phyloP scores from a whole-genome alignment of 495 filamentous ascomycete genomes.

The Penicillium robsamsonii region DNA sequence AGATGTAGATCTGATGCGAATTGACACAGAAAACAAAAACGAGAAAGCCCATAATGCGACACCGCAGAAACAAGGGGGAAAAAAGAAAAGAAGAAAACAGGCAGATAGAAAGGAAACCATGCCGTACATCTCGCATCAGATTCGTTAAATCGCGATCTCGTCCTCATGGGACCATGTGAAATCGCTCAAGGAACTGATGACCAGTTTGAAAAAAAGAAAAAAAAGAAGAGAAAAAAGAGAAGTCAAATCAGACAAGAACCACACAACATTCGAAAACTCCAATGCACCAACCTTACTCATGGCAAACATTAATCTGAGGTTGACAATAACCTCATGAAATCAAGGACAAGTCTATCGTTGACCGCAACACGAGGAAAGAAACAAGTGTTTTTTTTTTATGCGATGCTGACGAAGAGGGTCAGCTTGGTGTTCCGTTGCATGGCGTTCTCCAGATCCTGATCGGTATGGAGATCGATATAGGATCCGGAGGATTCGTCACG shows the following conservation, averaged over 20 bases:
- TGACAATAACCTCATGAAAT: constrained; percentile 14
- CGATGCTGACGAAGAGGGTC: constrained; percentile 69
- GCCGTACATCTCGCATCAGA: constrained; percentile 32
- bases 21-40: background rate
- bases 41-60: constrained; percentile 7
- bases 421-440: constrained; percentile 82
- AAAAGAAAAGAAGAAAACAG: constrained; percentile 16
- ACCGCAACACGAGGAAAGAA: constrained; percentile 6
- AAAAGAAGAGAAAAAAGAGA: constrained; percentile 12
- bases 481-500: constrained; percentile 79
- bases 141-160: constrained; percentile 28
- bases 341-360: constrained; percentile 26
- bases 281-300: constrained; percentile 25
- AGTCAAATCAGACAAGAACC: background rate
- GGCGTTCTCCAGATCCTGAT: constrained; percentile 78
- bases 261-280: constrained; percentile 26
- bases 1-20: constrained; percentile 13
- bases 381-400: constrained; percentile 26
- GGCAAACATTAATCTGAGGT: constrained; percentile 24
- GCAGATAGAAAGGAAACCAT: constrained; percentile 27
- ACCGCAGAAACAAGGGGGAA: constrained; percentile 2
- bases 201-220: constrained; percentile 16
- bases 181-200: constrained; percentile 26
- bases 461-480: constrained; percentile 67
- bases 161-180: constrained; percentile 17